Evolutionary conservation across 2,329 filamentous ascomycete species (phyloP).

Genomic region (Epichloe scottii): DNA sequence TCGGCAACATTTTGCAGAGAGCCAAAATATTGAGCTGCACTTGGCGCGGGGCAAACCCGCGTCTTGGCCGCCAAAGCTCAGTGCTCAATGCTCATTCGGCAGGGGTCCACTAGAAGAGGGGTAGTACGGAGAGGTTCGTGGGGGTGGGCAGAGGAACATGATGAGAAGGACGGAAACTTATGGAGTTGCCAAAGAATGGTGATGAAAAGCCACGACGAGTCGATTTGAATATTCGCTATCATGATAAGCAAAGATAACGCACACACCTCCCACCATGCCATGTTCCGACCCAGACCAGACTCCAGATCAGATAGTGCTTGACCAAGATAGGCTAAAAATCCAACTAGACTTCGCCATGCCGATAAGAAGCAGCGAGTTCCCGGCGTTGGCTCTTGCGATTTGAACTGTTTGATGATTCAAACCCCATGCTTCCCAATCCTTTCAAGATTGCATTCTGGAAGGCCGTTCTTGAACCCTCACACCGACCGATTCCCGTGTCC

Average conservation of each 20-base stretch:
- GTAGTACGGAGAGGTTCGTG: too few species aligned
- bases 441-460: background rate
- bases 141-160: background rate
- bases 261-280: background rate
- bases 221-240: background rate
- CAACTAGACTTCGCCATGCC: background rate
- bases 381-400: background rate
- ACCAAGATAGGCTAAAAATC: background rate
- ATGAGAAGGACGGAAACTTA: too few species aligned
- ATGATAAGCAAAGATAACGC: background rate
- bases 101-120: constrained; percentile 1
- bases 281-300: background rate
- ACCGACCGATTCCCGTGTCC: background rate
- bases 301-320: background rate
- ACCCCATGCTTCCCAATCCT: background rate
- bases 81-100: background rate
- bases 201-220: background rate
- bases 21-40: background rate
- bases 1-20: background rate
- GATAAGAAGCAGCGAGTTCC: constrained; percentile 1
- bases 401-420: too few species aligned
- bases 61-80: background rate
- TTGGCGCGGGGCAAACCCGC: constrained; percentile 2
- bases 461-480: background rate
- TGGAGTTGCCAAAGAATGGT: background rate